Percentiles rank a stretch among this genome's conserved stretches.
Evolutionary conservation across 2,329 filamentous ascomycete genomes (phyloP).

Genomic region (Cladophialophora carrionii): DNA sequence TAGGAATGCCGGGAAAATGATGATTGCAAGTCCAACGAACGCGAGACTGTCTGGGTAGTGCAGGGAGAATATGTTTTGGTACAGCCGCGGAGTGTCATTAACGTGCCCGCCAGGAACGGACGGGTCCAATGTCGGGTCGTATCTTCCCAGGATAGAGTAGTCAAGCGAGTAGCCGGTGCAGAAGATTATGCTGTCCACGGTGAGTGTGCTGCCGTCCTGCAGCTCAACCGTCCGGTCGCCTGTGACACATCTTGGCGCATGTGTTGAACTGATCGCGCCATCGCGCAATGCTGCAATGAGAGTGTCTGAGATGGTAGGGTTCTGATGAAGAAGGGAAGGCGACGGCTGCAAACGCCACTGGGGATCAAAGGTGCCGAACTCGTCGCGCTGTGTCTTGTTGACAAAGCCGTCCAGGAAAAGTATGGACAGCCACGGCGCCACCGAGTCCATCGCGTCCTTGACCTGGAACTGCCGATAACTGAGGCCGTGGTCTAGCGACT

Average conservation of each 20-base stretch:
- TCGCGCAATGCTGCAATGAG: constrained; percentile 40
- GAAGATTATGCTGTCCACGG: constrained; percentile 45
- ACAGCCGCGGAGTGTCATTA: constrained; percentile 38
- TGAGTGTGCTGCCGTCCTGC: constrained; percentile 41
- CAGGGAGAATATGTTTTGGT: constrained; percentile 43
- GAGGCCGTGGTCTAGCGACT: constrained; percentile 35
- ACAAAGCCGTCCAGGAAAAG: constrained; percentile 26
- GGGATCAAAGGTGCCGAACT: constrained; percentile 19
- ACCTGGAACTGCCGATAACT: constrained; percentile 31
- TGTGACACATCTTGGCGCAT: constrained; percentile 30
- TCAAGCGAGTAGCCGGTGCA: constrained; percentile 45
- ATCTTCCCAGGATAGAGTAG: constrained; percentile 38
- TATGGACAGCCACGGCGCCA: constrained; percentile 23
- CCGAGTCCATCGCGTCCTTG: constrained; percentile 17
- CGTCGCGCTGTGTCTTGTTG: constrained; percentile 20
- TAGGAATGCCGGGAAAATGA: constrained; percentile 38
- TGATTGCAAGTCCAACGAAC: constrained; percentile 40
- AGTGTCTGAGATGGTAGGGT: constrained; percentile 42
- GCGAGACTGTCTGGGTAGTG: constrained; percentile 41
- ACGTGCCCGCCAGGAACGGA: neutral
- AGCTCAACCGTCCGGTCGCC: constrained; percentile 40
- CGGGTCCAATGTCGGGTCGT: constrained; percentile 37
- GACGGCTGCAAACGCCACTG: constrained; percentile 40
- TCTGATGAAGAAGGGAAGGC: constrained; percentile 39
- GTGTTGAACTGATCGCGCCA: constrained; percentile 39